These are phyloP conservation scores for Ceratopteris richardii DNA, from an alignment of 75 land plant species.

Conservation along the genomic window DNA sequence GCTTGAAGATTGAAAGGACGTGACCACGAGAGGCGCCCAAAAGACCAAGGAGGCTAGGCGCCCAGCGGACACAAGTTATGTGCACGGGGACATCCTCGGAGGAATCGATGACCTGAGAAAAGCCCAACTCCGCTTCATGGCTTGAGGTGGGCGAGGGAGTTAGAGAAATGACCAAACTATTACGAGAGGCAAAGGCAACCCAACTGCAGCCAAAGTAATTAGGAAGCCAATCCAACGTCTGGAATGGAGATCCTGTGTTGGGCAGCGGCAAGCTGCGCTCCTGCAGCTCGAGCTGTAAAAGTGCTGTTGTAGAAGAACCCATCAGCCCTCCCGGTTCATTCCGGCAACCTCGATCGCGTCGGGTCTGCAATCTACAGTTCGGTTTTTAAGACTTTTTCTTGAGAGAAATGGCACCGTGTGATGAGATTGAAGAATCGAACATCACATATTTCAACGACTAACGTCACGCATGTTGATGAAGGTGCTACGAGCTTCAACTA, in stretches of 20 bases:
- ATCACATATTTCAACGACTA: no score
- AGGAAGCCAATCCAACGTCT: conserved; percentile 60
- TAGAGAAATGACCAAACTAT: conserved; percentile 65
- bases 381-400: no score
- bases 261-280: no score
- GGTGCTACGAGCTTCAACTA: no score
- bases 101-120: conserved; percentile 16
- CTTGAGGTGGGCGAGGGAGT: conserved; percentile 44
- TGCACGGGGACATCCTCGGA: not conserved
- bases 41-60: conserved; percentile 29
- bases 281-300: no score
- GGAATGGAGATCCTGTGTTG: conserved; percentile 11
- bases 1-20: conserved; percentile 12
- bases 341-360: no score
- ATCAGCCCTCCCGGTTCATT: no score
- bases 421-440: no score
- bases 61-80: conserved; percentile 6
- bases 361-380: no score
- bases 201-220: conserved; percentile 72
- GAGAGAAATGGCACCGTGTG: no score
- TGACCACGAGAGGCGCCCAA: conserved; percentile 41
- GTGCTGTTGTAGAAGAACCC: no score
- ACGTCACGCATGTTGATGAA: no score
- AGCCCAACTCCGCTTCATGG: conserved; percentile 33
- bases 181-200: conserved; percentile 82